Conservation (phyloP, 306 rosid genomes). For the barrel medic (Medicago truncatula) region MtrunA17r5.0-ANR NC_053042.1:10303001-10303500, state of each 20-base stretch:
- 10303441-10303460: constrained; percentile 27
- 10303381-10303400: constrained; percentile 7
- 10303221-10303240: constrained; percentile 30
- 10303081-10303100: constrained; percentile 3
- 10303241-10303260: constrained; percentile 24
- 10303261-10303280: constrained; percentile 1
- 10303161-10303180: constrained; percentile 20
- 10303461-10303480: constrained; percentile 4
- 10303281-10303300: constrained; percentile 5
- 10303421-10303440: constrained; percentile 13
- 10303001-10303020: neutral
- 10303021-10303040: constrained; percentile 30
- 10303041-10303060: constrained; percentile 26
- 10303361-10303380: constrained; percentile 21
- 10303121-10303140: constrained; percentile 6
- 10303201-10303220: constrained; percentile 16
- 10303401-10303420: constrained; percentile 6
- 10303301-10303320: neutral
- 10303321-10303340: neutral
- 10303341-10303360: constrained; percentile 14
- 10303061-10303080: constrained; percentile 29
- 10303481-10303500: constrained; percentile 36
- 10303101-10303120: neutral
- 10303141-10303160: neutral
- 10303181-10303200: constrained; percentile 14